Evolutionary conservation across 441 rosid species (phyloP), one percentile per base, ranked within the genome.

Genomic region (Daphne laureola): DNA sequence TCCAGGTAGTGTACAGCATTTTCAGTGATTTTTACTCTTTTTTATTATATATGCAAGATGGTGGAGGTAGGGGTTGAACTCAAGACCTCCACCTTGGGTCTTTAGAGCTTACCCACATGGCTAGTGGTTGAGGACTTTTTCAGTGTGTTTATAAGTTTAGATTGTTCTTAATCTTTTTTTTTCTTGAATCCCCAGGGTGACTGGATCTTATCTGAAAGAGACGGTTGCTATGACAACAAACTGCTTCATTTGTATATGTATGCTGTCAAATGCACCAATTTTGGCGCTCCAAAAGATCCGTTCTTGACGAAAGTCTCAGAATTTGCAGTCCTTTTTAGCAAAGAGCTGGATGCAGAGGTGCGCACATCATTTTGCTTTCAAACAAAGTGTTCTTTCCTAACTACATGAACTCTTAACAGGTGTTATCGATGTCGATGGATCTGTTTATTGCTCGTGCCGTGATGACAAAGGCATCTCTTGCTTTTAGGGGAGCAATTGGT

Each of bases 301-400:
- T 94, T 88, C 79, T 59, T 88, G 72, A 81, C 78, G 42, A 79
- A 90, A 77, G 96, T 86, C 76, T 86, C 96, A 54, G 86, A 86
- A 18, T 94, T 90, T 67, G 96, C 98, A 5, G 81, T 94, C 73
- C 76, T 94, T 66, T 88, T 88, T 82, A 94, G 98, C 89, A 86
- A 78, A 65, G 90, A 88, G 92, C 96, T 94, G 96, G 99, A 94
- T 94, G 98, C 96, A 86, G 99, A 94, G 99, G 99, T 94, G 73
- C 51, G 47, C 15, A 51, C 7, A 15, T 45, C 55, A 17, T 59
- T 17, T 52, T 25, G 16, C 61, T 44, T 46, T 53, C 45, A 31
- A 43, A 40, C 23, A 8, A 44, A 46, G 13, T 43, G 42, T 47
- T 66, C 54, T 8, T 57, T 50, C 45, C 45, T 38, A 35, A 71